phyloP scores from a whole-genome alignment of 805 yeast genomes.

The Tetrapisispora iriomotensis region DNA sequence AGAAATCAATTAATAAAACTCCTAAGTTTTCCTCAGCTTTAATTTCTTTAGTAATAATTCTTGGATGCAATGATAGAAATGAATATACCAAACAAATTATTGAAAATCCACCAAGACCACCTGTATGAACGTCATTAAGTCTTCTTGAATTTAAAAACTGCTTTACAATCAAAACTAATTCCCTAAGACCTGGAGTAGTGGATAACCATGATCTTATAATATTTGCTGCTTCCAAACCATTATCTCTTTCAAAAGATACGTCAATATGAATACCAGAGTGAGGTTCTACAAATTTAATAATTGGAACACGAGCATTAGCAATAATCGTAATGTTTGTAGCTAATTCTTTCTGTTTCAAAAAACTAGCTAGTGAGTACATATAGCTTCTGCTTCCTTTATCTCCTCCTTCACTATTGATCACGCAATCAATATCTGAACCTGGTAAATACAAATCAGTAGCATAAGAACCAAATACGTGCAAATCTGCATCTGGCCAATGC shows the following conservation, averaged over 20 bases:
- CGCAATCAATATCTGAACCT: slow-evolving; percentile 93
- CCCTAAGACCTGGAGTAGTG: slow-evolving; percentile 69
- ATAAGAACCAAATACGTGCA: slow-evolving; percentile 85
- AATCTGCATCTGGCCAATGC: slow-evolving; percentile 71
- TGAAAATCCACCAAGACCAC: slow-evolving; percentile 92
- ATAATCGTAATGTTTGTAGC: slow-evolving; percentile 75
- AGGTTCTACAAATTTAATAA: slow-evolving; percentile 79
- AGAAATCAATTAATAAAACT: slow-evolving; percentile 78
- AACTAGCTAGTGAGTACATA: slow-evolving; percentile 64
- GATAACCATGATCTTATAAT: slow-evolving; percentile 66
- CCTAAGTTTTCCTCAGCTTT: slow-evolving; percentile 71
- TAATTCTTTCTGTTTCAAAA: slow-evolving; percentile 47
- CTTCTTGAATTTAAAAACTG: slow-evolving; percentile 73
- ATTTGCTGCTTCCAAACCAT: slow-evolving; percentile 76
- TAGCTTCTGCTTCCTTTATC: slow-evolving; percentile 51
- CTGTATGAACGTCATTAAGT: slow-evolving; percentile 80
- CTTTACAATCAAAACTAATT: slow-evolving; percentile 71
- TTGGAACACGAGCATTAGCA: slow-evolving; percentile 88
- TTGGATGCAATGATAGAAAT: slow-evolving; percentile 71
- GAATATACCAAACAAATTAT: slow-evolving; percentile 82
- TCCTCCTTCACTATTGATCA: slow-evolving; percentile 54
- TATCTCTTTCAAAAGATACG: slow-evolving; percentile 77
- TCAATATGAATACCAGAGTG: slow-evolving; percentile 66
- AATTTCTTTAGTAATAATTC: slow-evolving; percentile 56
- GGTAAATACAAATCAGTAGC: slow-evolving; percentile 94